Conservation (phyloP, 2,329 filamentous ascomycete species). For the Alternaria longipes region DNA sequence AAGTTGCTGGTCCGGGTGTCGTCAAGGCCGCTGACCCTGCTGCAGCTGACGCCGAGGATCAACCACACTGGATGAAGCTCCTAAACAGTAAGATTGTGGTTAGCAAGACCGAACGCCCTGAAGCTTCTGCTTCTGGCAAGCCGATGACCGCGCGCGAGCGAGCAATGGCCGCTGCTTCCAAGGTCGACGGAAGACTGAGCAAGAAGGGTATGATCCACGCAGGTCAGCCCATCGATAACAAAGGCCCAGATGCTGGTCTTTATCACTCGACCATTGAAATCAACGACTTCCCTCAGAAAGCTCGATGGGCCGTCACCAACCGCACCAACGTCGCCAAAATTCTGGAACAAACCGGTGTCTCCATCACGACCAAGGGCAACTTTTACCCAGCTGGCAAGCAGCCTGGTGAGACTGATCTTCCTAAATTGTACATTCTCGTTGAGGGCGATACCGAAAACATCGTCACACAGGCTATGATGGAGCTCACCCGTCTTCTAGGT, state of each 20-base stretch:
- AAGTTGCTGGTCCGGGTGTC: slow-evolving; percentile 45
- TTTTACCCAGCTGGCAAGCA: slow-evolving; percentile 87
- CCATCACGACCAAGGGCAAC: slow-evolving; percentile 95
- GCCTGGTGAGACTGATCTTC: slow-evolving; percentile 74
- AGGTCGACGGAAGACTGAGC: slow-evolving; percentile 89
- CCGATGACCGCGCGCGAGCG: slow-evolving; percentile 72
- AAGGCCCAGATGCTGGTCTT: slow-evolving; percentile 93
- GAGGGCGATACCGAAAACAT: slow-evolving; percentile 96
- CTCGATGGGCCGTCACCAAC: slow-evolving; percentile 97
- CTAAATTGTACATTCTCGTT: slow-evolving; percentile 98
- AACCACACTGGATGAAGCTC: slow-evolving; percentile 44
- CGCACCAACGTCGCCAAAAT: slow-evolving; percentile 99
- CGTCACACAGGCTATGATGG: slow-evolving; percentile 88
- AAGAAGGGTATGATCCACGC: slow-evolving; percentile 88
- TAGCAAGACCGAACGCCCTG: slow-evolving; percentile 71
- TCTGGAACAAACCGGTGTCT: slow-evolving; percentile 90
- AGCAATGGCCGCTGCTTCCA: slow-evolving; percentile 87
- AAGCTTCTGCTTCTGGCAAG: slow-evolving; percentile 61
- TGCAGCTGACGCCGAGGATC: slow-evolving; percentile 30
- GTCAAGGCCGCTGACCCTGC: slow-evolving; percentile 39
- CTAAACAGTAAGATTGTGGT: slow-evolving; percentile 77
- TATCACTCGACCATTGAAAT: slow-evolving; percentile 98
- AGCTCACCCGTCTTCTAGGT: slow-evolving; percentile 85
- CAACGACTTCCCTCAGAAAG: slow-evolving; percentile 99
- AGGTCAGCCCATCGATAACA: slow-evolving; percentile 97